Base-by-base conservation (phyloP, 495 filamentous ascomycete species). In the Penicillium alfredii region DNA sequence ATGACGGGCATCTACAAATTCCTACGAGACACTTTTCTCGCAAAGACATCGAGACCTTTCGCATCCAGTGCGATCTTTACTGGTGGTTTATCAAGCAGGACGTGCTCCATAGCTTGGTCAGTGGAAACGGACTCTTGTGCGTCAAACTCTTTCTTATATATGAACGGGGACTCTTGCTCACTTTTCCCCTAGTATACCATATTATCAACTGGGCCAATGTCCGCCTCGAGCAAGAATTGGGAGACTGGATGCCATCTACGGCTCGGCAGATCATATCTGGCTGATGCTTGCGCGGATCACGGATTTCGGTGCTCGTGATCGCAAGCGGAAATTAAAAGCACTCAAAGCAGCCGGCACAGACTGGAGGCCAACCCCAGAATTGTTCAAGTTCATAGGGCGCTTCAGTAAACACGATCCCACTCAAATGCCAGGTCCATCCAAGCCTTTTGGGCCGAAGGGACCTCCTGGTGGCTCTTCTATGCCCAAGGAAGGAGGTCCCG, bases 81-180 rank as follows among this genome's bases (percentile, higher is more conserved):
- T 98, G 92, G 92, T 97, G 87, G 88, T 98, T 83, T 60, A 80
- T 72, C 36, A 93, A 94, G 62, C 89, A 94, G 61, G 92, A 98
- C 61, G 76, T 82, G 4, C 86, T 88, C 49, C 90, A 96, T 57
- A 88, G 87, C 52, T 73, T 96, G 39, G 64, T 98, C 22, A 90
- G 92, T 48, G 92, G 86, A 2, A 86, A 88, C 41, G 69, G 73
- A 32, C 70, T 89, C 19, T 78, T 94, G 89, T 95, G 64, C 73
- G 88, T 73, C 23, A 16, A 27, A 10, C 10, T 4, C 25, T n/a
- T 28, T 27, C 23, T 25, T 9, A 4, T 37, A n/a, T 8, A 8
- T 33, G 3, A 18, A 8, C 20, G 21, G 17, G 24, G 0, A 13
- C 11, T 25, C 11, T n/a, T 20, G 19, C 9, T 31, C 20, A 22